These are phyloP conservation scores for Trichosporon coremiiforme DNA, from an alignment of 1,284 basidiomycete species.

Conservation along the genomic window DNA sequence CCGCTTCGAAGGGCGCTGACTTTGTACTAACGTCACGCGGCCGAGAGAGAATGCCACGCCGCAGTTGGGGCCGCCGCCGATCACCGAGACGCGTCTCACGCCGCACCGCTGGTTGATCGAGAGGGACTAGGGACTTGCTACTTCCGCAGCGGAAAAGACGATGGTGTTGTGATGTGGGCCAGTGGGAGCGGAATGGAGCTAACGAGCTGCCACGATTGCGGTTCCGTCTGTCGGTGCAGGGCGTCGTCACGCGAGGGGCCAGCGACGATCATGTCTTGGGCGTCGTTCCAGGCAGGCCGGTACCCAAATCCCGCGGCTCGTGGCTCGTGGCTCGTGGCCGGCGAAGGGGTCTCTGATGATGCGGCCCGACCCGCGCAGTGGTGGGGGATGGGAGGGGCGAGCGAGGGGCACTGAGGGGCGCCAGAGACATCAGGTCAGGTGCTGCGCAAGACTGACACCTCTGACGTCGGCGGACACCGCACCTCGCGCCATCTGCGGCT, in stretches of 20 bases:
- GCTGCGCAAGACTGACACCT: not conserved
- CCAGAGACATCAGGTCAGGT: not conserved
- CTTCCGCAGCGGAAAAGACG: no score
- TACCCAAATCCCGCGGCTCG: no score
- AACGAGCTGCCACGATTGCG: not conserved
- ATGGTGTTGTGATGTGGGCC: not conserved
- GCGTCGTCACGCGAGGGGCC: not conserved
- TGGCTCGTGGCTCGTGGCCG: no score
- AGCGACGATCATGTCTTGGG: constrained; percentile 7
- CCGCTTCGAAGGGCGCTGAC: no score
- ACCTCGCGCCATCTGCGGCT: not conserved
- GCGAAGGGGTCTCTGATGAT: no score
- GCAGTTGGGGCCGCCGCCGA: no score
- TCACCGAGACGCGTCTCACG: no score
- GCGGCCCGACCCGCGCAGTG: no score
- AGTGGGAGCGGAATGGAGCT: not conserved
- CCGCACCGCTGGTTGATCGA: no score
- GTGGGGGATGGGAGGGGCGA: not conserved
- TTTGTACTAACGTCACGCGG: no score
- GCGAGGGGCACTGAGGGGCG: not conserved
- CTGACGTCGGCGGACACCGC: constrained; percentile 1
- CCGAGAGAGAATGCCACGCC: no score
- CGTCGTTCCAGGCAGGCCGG: not conserved
- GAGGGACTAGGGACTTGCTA: no score
- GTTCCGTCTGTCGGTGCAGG: not conserved